These are phyloP conservation scores for Cryptosporidium xiaoi DNA, from an alignment of 169 alveolate genomes.

Conservation along the genomic window DNA sequence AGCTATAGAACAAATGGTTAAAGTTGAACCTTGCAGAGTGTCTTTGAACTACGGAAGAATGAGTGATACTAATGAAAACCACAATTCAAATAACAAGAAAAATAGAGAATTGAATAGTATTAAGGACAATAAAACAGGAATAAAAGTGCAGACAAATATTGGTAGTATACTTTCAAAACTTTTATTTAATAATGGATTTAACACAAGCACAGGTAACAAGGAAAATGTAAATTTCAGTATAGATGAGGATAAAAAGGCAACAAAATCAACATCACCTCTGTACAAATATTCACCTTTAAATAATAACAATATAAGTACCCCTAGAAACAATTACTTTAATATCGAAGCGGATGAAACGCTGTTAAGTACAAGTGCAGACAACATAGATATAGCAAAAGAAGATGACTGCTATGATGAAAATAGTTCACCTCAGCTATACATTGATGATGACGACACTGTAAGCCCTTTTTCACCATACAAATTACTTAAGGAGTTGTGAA, in stretches of 20 bases:
- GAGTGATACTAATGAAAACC: neutral
- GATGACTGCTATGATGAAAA: no score
- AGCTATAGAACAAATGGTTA: constrained; percentile 65
- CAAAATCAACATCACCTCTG: constrained; percentile 11
- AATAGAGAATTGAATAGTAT: neutral
- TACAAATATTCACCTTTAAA: neutral
- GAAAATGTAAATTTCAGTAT: neutral
- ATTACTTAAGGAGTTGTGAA: no score
- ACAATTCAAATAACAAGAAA: no score
- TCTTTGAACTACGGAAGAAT: neutral
- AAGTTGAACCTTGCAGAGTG: constrained; percentile 69
- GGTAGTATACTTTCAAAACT: constrained; percentile 30
- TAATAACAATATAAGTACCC: no score
- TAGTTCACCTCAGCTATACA: no score
- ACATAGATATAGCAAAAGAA: no score
- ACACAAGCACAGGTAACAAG: neutral
- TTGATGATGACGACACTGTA: no score
- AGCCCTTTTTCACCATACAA: no score
- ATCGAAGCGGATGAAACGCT: no score
- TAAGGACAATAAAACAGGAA: neutral
- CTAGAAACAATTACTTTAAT: no score
- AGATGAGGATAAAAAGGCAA: neutral
- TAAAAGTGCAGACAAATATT: constrained; percentile 2
- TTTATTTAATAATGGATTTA: constrained; percentile 33
- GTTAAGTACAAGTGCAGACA: no score